Percentiles rank a stretch among this genome's conserved stretches.
These are phyloP conservation scores for Entomortierella chlamydospora DNA, from an alignment of 192 early-diverging fungal species.

Conservation along the genomic window DNA sequence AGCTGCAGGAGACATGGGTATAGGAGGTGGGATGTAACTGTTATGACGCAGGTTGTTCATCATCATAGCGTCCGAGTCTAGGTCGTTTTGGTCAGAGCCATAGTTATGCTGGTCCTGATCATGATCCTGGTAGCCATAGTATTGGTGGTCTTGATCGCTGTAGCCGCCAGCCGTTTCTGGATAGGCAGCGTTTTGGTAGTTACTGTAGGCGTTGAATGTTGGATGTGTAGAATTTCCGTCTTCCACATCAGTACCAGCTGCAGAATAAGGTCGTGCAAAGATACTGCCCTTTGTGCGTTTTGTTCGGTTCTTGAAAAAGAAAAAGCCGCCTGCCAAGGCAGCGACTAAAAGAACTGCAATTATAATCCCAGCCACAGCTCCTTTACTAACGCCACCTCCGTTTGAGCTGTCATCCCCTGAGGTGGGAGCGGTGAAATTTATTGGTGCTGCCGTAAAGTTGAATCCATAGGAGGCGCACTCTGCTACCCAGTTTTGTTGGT, in stretches of 20 bases:
- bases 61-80: slow-evolving; percentile 2
- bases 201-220: slow-evolving; percentile 27
- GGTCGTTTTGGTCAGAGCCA: slow-evolving; percentile 39
- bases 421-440: slow-evolving; percentile 21
- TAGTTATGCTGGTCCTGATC: slow-evolving; percentile 17
- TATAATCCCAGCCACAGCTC: slow-evolving; percentile 32
- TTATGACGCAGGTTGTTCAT: slow-evolving; percentile 39
- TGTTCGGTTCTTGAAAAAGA: slow-evolving; percentile 14
- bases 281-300: slow-evolving; percentile 31
- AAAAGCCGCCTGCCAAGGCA: slow-evolving; percentile 6
- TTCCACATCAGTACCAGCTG: slow-evolving; percentile 11
- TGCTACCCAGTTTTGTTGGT: slow-evolving; percentile 26
- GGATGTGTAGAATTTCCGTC: slow-evolving; percentile 12
- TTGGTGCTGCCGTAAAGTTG: slow-evolving; percentile 34
- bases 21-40: slow-evolving; percentile 39
- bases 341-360: slow-evolving; percentile 13
- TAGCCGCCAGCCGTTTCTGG: background rate
- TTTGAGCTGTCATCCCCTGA: slow-evolving; percentile 1
- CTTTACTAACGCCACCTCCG: slow-evolving; percentile 5
- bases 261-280: slow-evolving; percentile 41
- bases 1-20: slow-evolving; percentile 35
- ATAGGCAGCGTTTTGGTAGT: slow-evolving; percentile 36
- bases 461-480: slow-evolving; percentile 36
- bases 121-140: background rate
- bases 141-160: slow-evolving; percentile 6